Base-by-base conservation (phyloP, 495 filamentous ascomycete genomes). In the Delitschia confertaspora region DNA sequence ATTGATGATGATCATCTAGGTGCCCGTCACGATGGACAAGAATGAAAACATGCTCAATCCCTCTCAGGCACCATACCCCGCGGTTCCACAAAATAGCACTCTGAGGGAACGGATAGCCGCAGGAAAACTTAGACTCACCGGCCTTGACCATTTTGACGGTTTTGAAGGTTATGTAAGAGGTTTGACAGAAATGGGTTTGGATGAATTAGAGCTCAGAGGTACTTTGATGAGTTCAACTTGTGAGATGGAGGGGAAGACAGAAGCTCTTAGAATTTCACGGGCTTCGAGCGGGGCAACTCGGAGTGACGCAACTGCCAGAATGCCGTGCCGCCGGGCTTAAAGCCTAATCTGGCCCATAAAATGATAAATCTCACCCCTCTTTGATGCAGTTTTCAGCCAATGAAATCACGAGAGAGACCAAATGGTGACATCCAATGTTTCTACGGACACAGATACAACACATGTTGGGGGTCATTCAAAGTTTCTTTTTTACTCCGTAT, bases 81-180 rank as follows among this genome's bases (percentile, higher is more conserved):
- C 45, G 45, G 36, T 39, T 33, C 39, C 38, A 21, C 25, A 33
- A 3, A 26, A 10, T 8, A 11, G 4, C 18, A 25, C 24, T n/a
- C 24, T n/a, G 7, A 35, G 42, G 21, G 29, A 8, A 37, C 3
- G 9, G n/a, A 2, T n/a, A 23, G 14, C 6, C 22, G 25, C 22
- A 13, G 14, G 13, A 19, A 26, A 9, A 24, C 27, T 13, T 18
- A 33, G n/a, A 56, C 51, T 44, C 51, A 58, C 55, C 55, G 27
- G 55, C 55, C 46, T 58, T 58, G 39, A 58, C 55, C 55, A 58
- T 58, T 48, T 18, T 58, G 53, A 36, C 53, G 47, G 48, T 44
- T 42, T 34, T 33, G 22, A 6, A 17, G 20, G 31, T 42, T 34
- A 38, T 38, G 27, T 51, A 23, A 25, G 19, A n/a, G 19, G 16